Evolutionary conservation across 305 asterid genomes (phyloP).

Genomic region (Fraxinus xanthoxyloides): DNA sequence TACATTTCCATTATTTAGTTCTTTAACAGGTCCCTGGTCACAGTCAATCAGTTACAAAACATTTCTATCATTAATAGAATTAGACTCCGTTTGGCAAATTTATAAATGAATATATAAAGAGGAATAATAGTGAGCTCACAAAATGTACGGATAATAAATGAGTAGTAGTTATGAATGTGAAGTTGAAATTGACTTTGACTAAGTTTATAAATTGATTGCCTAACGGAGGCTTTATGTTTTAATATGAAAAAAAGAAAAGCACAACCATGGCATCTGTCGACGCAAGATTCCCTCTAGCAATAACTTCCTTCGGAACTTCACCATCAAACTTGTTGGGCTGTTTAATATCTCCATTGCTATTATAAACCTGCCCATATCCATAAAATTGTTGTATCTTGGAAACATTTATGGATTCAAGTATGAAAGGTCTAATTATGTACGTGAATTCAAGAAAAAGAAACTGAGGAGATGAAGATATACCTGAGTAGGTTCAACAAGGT

Average conservation of each 20-base stretch:
- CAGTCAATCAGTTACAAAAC: slow-evolving; percentile 57
- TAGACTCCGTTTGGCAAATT: slow-evolving; percentile 7
- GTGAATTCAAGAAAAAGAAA: slow-evolving; percentile 21
- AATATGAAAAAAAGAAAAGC: slow-evolving; percentile 40
- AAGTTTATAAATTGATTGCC: not conserved
- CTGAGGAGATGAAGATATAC: slow-evolving; percentile 36
- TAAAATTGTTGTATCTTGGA: slow-evolving; percentile 48
- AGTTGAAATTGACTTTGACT: not conserved
- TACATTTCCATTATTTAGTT: slow-evolving; percentile 47
- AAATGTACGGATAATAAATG: not conserved
- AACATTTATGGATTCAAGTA: slow-evolving; percentile 18
- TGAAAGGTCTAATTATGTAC: slow-evolving; percentile 18
- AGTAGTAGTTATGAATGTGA: not conserved
- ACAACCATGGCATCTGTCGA: slow-evolving; percentile 65
- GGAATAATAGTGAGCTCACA: not conserved
- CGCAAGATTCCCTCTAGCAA: slow-evolving; percentile 37
- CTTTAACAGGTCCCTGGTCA: slow-evolving; percentile 72
- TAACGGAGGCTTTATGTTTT: not conserved
- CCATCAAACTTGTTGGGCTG: slow-evolving; percentile 36
- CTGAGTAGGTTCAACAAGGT: slow-evolving; percentile 43
- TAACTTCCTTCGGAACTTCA: slow-evolving; percentile 43
- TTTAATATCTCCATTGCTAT: slow-evolving; percentile 38
- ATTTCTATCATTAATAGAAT: slow-evolving; percentile 33
- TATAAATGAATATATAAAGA: not conserved
- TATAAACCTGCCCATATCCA: slow-evolving; percentile 36